Evolutionary conservation across 2,329 filamentous ascomycete genomes (phyloP).

Genomic region (Colletotrichum lindemuthianum): DNA sequence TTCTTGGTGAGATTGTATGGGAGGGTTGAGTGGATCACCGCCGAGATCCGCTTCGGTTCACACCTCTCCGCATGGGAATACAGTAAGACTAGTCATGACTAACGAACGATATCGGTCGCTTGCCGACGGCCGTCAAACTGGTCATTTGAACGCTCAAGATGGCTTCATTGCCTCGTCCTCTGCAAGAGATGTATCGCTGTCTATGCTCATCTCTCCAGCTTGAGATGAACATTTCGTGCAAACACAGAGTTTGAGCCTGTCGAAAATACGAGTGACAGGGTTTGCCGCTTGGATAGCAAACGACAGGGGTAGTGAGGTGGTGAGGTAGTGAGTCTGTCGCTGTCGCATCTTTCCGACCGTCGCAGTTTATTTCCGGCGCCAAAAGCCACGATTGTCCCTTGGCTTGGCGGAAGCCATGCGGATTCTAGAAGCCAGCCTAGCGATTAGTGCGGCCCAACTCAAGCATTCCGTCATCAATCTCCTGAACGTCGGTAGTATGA

Average conservation of each 20-base stretch:
- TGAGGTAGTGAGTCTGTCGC: too few relatives aligned
- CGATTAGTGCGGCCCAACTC: too few relatives aligned
- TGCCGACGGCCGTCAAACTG: too few relatives aligned
- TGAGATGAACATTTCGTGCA: too few relatives aligned
- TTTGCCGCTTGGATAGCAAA: background rate
- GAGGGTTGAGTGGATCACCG: slow-evolving; percentile 20
- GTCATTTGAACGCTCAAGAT: too few relatives aligned
- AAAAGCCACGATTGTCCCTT: background rate
- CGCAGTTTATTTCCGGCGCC: slow-evolving; percentile 27
- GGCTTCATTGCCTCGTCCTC: background rate
- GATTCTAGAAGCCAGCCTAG: too few relatives aligned
- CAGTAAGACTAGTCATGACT: slow-evolving; percentile 5
- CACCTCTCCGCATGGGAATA: slow-evolving; percentile 21
- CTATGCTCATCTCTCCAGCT: too few relatives aligned
- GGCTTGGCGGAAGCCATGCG: too few relatives aligned
- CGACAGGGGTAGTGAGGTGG: too few relatives aligned
- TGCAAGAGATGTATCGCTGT: background rate
- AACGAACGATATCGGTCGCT: background rate
- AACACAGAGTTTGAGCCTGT: background rate
- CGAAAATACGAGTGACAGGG: slow-evolving; percentile 11
- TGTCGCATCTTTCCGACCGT: slow-evolving; percentile 3
- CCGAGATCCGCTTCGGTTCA: slow-evolving; percentile 28
- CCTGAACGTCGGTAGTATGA: too few relatives aligned
- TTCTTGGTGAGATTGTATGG: slow-evolving; percentile 14
- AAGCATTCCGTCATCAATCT: too few relatives aligned